Percentiles rank a stretch among this genome's conserved stretches.
Evolutionary conservation across 768 basidiomycete species (phyloP).

Genomic region (Mycena capillaripes): DNA sequence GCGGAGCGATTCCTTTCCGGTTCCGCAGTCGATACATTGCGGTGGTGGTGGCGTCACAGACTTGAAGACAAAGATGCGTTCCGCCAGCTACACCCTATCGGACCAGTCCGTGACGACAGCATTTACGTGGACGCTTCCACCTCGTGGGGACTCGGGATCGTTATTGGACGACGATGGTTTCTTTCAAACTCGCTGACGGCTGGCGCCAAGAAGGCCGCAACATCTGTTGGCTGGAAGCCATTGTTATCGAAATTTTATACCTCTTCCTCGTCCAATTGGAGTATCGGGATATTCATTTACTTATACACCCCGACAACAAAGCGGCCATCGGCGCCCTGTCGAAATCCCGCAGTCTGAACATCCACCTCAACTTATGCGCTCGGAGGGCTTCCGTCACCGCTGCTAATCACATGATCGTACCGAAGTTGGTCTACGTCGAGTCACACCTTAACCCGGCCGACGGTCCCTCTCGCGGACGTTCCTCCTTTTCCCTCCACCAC

Average conservation of each 20-base stretch:
- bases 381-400: conserved; percentile 8
- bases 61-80: not conserved
- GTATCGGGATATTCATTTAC: conserved; percentile 28
- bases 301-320: conserved; percentile 16
- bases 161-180: conserved; percentile 37
- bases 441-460: conserved; percentile 38
- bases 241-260: conserved; percentile 22
- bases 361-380: conserved; percentile 27
- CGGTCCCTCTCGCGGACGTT: conserved; percentile 35
- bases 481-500: not conserved
- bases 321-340: conserved; percentile 18
- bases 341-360: not conserved
- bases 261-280: conserved; percentile 19
- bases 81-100: not conserved
- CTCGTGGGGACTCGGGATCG: conserved; percentile 43
- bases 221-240: conserved; percentile 45
- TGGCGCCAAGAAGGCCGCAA: conserved; percentile 35
- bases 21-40: not conserved
- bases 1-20: not conserved
- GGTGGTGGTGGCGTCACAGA: not conserved
- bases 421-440: conserved; percentile 28
- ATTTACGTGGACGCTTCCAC: conserved; percentile 40
- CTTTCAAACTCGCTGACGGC: conserved; percentile 10
- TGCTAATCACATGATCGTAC: not conserved
- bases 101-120: not conserved